Base-by-base conservation (phyloP, 768 basidiomycete species). In the Tulasnella calospora region DNA sequence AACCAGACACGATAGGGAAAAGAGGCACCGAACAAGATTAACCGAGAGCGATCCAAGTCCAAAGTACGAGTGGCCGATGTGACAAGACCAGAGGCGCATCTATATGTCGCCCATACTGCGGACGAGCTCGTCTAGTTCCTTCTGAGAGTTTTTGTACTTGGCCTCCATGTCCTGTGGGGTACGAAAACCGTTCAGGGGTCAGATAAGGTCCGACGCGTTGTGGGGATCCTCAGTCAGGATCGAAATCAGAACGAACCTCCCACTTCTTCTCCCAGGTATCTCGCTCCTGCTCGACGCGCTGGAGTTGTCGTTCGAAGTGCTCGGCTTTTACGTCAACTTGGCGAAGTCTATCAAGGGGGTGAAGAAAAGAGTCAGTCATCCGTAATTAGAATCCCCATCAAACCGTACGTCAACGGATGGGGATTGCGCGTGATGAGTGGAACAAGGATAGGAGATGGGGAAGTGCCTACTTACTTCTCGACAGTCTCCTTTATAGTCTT, bases 251-350 rank as follows among this genome's bases (percentile, higher is more conserved):
- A 85, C 90, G 82, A 82, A 95, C 96, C 88, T 96, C 96, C 86
- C 90, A 93, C 86, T 97, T 98, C 88, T 92, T 90, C 90, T 98
- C 96, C 94, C 93, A 95, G 55, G 84, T 82, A 84, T 99, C 97
- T 73, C 96, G 91, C 85, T 99, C 98, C 83, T 93, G 90, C 84
- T 98, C 96, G 71, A 90, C 87, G 67, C 93, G 89, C 81, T 90
- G 87, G 27, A 98, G 91, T 83, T 96, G 94, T 72, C 96, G 90
- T 86, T 98, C 97, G 83, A 94, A 98, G 86, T 99, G 95, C 85
- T 99, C 98, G 13, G 97, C 97, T 87, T 98, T 99, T 85, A 99
- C 92, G 83, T 99, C 98, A 78, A 97, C 95, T 83, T 97, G 94
- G 80, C 97, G 89, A 82, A 99, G 88, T 85, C 97, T 99, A 82